These are phyloP conservation scores for Petunia axillaris DNA, from an alignment of 257 asterid genomes.

Conservation along the genomic window DNA sequence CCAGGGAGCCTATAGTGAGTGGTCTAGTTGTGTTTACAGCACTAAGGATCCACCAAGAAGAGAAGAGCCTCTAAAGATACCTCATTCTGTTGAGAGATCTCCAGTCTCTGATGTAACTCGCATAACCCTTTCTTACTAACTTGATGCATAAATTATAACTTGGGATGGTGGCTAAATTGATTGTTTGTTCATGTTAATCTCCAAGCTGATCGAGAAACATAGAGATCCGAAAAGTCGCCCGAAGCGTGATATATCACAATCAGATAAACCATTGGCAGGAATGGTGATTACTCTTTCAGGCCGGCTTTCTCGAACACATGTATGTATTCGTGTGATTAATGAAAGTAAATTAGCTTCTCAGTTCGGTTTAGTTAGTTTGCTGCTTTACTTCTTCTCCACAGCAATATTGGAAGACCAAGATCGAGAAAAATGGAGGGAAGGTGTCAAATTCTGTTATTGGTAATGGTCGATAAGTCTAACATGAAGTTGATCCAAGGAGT, in stretches of 20 bases:
- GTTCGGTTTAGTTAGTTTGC: neutral
- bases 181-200: conserved; percentile 14
- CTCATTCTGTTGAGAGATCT: conserved; percentile 58
- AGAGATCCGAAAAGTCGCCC: conserved; percentile 49
- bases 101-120: conserved; percentile 49
- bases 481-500: neutral
- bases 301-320: conserved; percentile 73
- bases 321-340: conserved; percentile 23
- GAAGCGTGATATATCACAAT: neutral
- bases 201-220: conserved; percentile 57
- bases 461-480: conserved; percentile 24
- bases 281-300: conserved; percentile 74
- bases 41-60: conserved; percentile 66
- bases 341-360: neutral
- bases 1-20: conserved; percentile 61
- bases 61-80: conserved; percentile 57
- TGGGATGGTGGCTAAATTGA: neutral
- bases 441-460: conserved; percentile 75
- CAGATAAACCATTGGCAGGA: conserved; percentile 63
- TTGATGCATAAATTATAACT: neutral
- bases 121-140: neutral
- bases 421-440: conserved; percentile 78
- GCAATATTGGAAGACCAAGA: conserved; percentile 85
- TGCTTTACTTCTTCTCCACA: conserved; percentile 20
- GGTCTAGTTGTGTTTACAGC: conserved; percentile 71